phyloP scores from a whole-genome alignment of 164 flowering plant genomes.

The Vitis rupestris region DNA sequence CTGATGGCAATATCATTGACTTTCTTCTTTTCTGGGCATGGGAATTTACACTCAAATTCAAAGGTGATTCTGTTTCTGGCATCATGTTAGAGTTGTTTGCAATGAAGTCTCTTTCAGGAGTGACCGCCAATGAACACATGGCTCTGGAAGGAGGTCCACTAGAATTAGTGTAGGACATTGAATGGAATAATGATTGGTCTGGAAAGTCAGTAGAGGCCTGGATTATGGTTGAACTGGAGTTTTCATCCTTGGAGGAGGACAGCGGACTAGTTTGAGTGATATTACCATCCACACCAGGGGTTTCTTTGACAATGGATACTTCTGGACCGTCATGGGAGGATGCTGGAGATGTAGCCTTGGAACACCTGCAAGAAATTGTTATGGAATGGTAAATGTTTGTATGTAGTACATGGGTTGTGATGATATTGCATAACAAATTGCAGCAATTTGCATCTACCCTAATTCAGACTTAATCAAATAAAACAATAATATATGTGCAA shows the following conservation, averaged over 20 bases:
- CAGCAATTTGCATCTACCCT: background rate
- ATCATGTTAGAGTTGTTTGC: conserved; percentile 13
- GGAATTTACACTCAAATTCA: conserved; percentile 72
- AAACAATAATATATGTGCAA: background rate
- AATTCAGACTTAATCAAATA: background rate
- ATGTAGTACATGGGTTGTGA: background rate
- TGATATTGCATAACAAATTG: background rate
- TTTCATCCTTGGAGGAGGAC: conserved; percentile 33
- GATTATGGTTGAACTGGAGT: conserved; percentile 34
- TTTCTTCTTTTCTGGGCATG: conserved; percentile 62
- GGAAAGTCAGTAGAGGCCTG: conserved; percentile 33
- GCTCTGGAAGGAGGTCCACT: conserved; percentile 21
- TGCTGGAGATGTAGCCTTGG: conserved; percentile 17
- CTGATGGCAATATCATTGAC: conserved; percentile 19
- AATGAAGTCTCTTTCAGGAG: conserved; percentile 47
- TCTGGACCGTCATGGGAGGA: conserved; percentile 38
- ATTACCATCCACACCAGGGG: conserved; percentile 27
- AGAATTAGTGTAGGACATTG: conserved; percentile 17
- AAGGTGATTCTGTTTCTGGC: conserved; percentile 52
- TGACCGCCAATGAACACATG: conserved; percentile 22
- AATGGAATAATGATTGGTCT: conserved; percentile 29
- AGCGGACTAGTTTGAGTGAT: conserved; percentile 22
- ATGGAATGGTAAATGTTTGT: background rate
- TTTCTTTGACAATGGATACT: conserved; percentile 45
- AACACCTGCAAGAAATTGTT: conserved; percentile 40